Conservation (phyloP, 2,329 filamentous ascomycete species). For the Sclerotinia trifoliorum region DNA sequence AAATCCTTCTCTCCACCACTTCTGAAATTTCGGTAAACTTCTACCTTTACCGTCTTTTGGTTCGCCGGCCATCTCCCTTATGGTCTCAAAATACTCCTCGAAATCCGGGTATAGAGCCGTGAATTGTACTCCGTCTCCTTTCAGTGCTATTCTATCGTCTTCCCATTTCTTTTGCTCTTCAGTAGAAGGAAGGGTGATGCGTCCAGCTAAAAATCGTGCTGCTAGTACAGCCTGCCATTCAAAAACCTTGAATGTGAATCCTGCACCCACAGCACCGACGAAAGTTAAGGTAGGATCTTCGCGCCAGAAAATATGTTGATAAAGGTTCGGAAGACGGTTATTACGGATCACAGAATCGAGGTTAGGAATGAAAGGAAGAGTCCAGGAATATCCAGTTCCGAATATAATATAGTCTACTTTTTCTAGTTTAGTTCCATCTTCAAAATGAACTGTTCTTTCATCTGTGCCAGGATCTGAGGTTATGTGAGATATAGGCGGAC, state of each 20-base stretch:
- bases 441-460: slow-evolving; percentile 52
- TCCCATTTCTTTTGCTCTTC: slow-evolving; percentile 58
- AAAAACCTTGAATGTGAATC: slow-evolving; percentile 66
- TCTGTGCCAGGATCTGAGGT: slow-evolving; percentile 33
- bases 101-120: slow-evolving; percentile 60
- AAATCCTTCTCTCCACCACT: slow-evolving; percentile 51
- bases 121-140: slow-evolving; percentile 58
- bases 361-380: slow-evolving; percentile 57
- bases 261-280: slow-evolving; percentile 56
- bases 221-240: slow-evolving; percentile 66
- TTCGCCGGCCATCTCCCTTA: slow-evolving; percentile 51
- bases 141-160: slow-evolving; percentile 49
- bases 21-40: slow-evolving; percentile 46
- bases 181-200: slow-evolving; percentile 49
- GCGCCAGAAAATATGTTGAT: slow-evolving; percentile 57
- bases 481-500: slow-evolving; percentile 51
- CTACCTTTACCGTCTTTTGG: slow-evolving; percentile 47
- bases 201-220: slow-evolving; percentile 56
- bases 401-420: slow-evolving; percentile 64
- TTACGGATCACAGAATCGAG: slow-evolving; percentile 48
- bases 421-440: slow-evolving; percentile 52
- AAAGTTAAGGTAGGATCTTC: slow-evolving; percentile 56
- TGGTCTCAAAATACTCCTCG: slow-evolving; percentile 61
- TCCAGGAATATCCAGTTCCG: slow-evolving; percentile 66
- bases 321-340: slow-evolving; percentile 56